Conservation (phyloP, 228 moss, liverwort and hornwort genomes). For the Sphagnum fallax region DNA sequence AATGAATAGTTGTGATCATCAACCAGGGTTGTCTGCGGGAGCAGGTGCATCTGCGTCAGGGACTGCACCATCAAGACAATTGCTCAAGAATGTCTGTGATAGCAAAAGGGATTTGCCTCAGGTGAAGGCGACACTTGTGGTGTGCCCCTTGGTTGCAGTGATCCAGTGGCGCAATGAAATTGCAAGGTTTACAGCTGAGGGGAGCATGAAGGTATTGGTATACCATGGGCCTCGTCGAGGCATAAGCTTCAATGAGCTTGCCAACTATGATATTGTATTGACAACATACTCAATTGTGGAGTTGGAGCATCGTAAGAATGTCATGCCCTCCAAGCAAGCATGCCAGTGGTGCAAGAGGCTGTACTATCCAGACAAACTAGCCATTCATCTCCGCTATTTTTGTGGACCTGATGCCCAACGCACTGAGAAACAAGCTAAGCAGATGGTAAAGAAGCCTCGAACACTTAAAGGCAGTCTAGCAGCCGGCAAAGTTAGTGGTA, state of each 20-base stretch:
- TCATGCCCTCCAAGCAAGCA: conserved; percentile 43
- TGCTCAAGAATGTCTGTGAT: conserved; percentile 2
- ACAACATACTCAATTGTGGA: conserved; percentile 57
- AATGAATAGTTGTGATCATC: too few species aligned
- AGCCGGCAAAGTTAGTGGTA: background rate
- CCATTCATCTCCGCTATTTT: conserved; percentile 30
- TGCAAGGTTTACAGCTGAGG: conserved; percentile 30
- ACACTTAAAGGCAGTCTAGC: background rate
- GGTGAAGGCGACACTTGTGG: conserved; percentile 45
- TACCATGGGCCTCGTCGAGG: conserved; percentile 45
- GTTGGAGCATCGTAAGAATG: conserved; percentile 40
- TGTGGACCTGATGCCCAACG: conserved; percentile 47
- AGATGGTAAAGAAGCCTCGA: conserved; percentile 25
- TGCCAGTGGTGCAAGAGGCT: conserved; percentile 41
- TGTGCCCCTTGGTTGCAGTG: conserved; percentile 59
- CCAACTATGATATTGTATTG: conserved; percentile 45
- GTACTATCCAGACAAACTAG: conserved; percentile 39
- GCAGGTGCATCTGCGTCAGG: background rate
- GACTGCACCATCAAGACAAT: background rate
- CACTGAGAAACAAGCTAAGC: conserved; percentile 52
- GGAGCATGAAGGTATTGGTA: conserved; percentile 44
- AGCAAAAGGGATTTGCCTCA: conserved; percentile 15
- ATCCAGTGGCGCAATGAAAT: conserved; percentile 57
- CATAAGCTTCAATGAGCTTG: conserved; percentile 23
- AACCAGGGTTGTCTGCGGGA: background rate